Percentiles rank a stretch among this genome's conserved stretches.
These are phyloP conservation scores for Fusarium liriodendri DNA, from an alignment of 2,329 filamentous ascomycete species.

Conservation along the genomic window DNA sequence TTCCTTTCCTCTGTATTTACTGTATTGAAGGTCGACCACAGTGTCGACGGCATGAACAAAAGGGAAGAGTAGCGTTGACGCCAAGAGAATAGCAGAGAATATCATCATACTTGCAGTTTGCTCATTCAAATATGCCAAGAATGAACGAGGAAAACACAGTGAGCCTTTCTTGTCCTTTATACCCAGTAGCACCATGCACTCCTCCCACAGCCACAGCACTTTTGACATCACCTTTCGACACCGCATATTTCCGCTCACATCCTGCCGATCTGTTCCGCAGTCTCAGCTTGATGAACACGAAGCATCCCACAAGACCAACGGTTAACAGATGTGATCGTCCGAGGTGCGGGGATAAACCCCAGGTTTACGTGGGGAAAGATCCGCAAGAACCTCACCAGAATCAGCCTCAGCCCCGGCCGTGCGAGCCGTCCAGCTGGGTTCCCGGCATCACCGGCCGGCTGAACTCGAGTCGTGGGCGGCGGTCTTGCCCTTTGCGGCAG, in stretches of 20 bases:
- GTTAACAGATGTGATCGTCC: neutral
- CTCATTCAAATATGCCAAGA: neutral
- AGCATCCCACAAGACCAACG: neutral
- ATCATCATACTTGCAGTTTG: slow-evolving; percentile 1
- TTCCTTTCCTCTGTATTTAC: slow-evolving; percentile 69
- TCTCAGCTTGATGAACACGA: neutral
- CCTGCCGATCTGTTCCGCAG: neutral
- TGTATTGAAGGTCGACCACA: slow-evolving; percentile 72
- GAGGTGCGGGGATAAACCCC: neutral
- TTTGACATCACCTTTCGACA: neutral
- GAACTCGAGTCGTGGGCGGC: neutral
- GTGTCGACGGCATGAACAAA: slow-evolving; percentile 17
- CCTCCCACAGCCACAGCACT: neutral
- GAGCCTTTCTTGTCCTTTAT: neutral
- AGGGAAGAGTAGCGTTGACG: slow-evolving; percentile 12
- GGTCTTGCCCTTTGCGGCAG: neutral
- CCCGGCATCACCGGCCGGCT: neutral
- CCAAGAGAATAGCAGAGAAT: neutral
- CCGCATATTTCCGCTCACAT: neutral
- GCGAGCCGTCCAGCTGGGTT: neutral
- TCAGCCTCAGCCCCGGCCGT: neutral
- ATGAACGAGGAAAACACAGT: neutral
- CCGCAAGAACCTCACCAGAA: neutral
- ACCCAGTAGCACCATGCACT: neutral
- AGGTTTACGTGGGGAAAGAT: neutral